Percentiles rank a stretch among this genome's conserved stretches.
These are phyloP conservation scores for Coprinellus micaceus DNA, from an alignment of 768 basidiomycete species.

Conservation along the genomic window DNA sequence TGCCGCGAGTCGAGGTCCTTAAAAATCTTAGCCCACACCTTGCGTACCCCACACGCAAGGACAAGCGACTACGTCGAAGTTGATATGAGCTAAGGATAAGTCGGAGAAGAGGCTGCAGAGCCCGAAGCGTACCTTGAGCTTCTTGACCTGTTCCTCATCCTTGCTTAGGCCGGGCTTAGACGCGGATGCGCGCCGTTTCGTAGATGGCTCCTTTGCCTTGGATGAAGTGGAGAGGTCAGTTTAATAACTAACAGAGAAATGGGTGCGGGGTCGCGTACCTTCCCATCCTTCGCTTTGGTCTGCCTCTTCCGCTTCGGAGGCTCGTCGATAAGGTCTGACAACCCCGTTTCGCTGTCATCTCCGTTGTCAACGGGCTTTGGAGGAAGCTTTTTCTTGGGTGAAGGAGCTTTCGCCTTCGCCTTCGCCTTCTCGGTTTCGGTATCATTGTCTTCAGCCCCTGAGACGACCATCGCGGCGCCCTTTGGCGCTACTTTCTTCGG, in stretches of 20 bases:
- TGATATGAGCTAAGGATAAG: too few species aligned
- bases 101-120: not conserved
- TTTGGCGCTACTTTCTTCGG: not conserved
- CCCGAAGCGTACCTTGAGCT: constrained; percentile 56
- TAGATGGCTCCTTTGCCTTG: constrained; percentile 27
- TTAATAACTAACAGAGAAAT: too few species aligned
- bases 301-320: constrained; percentile 44
- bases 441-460: constrained; percentile 1
- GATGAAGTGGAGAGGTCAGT: constrained; percentile 12
- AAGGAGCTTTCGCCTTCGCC: constrained; percentile 6
- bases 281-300: constrained; percentile 26
- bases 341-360: constrained; percentile 52
- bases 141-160: constrained; percentile 73
- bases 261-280: constrained; percentile 13
- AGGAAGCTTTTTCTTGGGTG: not conserved
- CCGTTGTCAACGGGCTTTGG: not conserved
- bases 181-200: constrained; percentile 26
- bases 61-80: constrained; percentile 69
- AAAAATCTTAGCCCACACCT: constrained; percentile 74
- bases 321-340: constrained; percentile 60
- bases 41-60: constrained; percentile 72
- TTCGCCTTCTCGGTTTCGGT: not conserved
- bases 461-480: not conserved
- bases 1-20: constrained; percentile 50
- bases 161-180: constrained; percentile 31